Percentiles rank a stretch among this genome's conserved stretches.
Conservation (phyloP, 2,329 filamentous ascomycete genomes). For the Claviceps sp. region DNA sequence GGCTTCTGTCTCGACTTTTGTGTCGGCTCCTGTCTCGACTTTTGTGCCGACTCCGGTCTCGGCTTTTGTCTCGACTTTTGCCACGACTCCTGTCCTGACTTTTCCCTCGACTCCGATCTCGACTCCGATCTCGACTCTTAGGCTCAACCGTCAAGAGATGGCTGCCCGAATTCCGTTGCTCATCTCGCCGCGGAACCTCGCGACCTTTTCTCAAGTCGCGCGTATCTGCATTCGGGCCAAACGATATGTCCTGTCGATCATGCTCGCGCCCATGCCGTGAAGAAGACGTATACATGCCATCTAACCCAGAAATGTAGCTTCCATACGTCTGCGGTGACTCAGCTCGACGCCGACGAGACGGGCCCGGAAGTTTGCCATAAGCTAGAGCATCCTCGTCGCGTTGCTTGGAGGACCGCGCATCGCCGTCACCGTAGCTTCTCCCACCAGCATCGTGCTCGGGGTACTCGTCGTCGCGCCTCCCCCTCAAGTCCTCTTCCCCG, state of each 20-base stretch:
- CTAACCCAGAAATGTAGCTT: slow-evolving; percentile 13
- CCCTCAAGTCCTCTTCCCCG: no score
- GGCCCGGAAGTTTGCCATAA: slow-evolving; percentile 27
- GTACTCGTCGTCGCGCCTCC: slow-evolving; percentile 4
- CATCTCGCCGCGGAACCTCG: slow-evolving; percentile 16
- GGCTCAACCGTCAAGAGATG: slow-evolving; percentile 31
- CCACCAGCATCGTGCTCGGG: slow-evolving; percentile 10
- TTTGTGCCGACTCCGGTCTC: no score
- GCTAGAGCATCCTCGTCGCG: slow-evolving; percentile 33
- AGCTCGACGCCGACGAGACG: slow-evolving; percentile 12
- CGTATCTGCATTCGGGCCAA: slow-evolving; percentile 10
- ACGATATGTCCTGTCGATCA: slow-evolving; percentile 2
- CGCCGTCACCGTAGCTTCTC: slow-evolving; percentile 12
- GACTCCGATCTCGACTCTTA: slow-evolving; percentile 8
- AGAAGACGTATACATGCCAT: slow-evolving; percentile 10
- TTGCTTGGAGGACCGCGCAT: slow-evolving; percentile 9
- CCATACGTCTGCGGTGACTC: slow-evolving; percentile 15
- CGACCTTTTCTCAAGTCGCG: slow-evolving; percentile 10
- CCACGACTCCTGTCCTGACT: no score
- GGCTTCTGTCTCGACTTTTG: no score
- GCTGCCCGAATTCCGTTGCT: slow-evolving; percentile 23
- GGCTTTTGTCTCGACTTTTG: no score
- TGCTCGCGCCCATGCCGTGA: slow-evolving; percentile 10
- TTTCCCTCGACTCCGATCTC: no score
- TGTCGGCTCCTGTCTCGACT: no score